Evolutionary conservation across 140 eudicot genomes (phyloP).

Genomic region (Flaveria floridana): DNA sequence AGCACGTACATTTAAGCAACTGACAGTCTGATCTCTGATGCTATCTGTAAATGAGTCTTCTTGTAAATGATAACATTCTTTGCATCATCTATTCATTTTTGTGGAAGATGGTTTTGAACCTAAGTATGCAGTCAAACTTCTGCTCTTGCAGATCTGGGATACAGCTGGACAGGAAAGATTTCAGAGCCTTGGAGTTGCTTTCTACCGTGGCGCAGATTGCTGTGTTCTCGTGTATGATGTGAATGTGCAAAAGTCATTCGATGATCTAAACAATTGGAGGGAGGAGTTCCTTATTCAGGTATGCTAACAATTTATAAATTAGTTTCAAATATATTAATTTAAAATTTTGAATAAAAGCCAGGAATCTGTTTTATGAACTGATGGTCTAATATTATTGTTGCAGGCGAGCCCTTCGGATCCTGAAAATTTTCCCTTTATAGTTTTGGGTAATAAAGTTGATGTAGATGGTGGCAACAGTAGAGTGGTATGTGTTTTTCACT

Average conservation of each 20-base stretch:
- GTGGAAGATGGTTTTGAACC: slow-evolving; percentile 9
- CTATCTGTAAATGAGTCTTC: background rate
- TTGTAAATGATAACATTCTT: background rate
- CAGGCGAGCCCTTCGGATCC: slow-evolving; percentile 99
- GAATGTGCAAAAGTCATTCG: slow-evolving; percentile 85
- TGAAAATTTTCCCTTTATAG: slow-evolving; percentile 90
- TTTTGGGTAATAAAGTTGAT: slow-evolving; percentile 89
- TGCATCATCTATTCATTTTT: background rate
- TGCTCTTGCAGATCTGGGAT: slow-evolving; percentile 77
- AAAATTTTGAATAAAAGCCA: background rate
- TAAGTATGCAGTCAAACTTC: slow-evolving; percentile 7
- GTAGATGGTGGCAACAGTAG: slow-evolving; percentile 92
- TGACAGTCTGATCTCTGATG: slow-evolving; percentile 16
- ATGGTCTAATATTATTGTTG: slow-evolving; percentile 29
- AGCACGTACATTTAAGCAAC: background rate
- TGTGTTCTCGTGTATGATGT: slow-evolving; percentile 98
- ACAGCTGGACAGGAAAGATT: slow-evolving; percentile 99
- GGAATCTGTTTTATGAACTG: slow-evolving; percentile 13
- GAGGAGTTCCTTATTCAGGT: slow-evolving; percentile 97
- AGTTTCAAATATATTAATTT: background rate
- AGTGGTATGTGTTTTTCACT: slow-evolving; percentile 58
- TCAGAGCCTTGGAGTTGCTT: slow-evolving; percentile 96
- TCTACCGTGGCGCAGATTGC: slow-evolving; percentile 98
- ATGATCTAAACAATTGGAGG: slow-evolving; percentile 88
- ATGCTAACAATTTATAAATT: slow-evolving; percentile 9